Evolutionary conservation across 305 asterid species (phyloP), one percentile per base, ranked within the genome.

Genomic region (Fraxinus angustifolia): DNA sequence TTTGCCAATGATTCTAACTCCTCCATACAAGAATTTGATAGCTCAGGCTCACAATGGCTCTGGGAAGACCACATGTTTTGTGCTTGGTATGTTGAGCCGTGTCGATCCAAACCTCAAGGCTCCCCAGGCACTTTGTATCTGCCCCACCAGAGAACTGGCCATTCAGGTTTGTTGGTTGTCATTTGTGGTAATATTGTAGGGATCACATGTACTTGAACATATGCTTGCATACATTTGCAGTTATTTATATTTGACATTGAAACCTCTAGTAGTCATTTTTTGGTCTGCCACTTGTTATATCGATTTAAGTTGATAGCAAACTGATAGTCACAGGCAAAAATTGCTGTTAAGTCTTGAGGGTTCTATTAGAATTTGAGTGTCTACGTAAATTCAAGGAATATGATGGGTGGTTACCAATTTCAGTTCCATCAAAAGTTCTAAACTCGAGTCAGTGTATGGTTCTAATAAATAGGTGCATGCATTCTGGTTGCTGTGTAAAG

Each of bases 41-140:
- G 99, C 98, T 84, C 99, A 93, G 88, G 98, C 98, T 80, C 98
- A 91, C 80, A 93, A 95, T 87, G 99, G 99, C 14, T 93, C 97
- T n/a, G 97, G 99, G 73, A 95, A 95, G 92, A 95, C 99, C 21
- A 95, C 99, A 21, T 95, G 99, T 85, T 95, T 95, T 74, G 97
- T 92, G 77, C 97, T 95, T 74, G 99, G 99, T 8, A 95, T 95
- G 99, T 80, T 95, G 94, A 92, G 98, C 87, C 97, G 99, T 4
- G 85, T 93, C 26, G 94, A 93, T 82, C 93, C 96, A 3, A 91
- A 80, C 19, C 31, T 86, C 56, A 58, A 0, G 80, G 94, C 89
- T 48, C 98, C 98, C 19, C 99, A 95, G 82, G 98, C 99, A 80
- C 97, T 95, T 38, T 95, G 99, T 77, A 93, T 95, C 79, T 95